Evolutionary conservation across 2,329 filamentous ascomycete genomes (phyloP), one percentile per base, ranked within the genome.

Genomic region (Westerdykella ornata): DNA sequence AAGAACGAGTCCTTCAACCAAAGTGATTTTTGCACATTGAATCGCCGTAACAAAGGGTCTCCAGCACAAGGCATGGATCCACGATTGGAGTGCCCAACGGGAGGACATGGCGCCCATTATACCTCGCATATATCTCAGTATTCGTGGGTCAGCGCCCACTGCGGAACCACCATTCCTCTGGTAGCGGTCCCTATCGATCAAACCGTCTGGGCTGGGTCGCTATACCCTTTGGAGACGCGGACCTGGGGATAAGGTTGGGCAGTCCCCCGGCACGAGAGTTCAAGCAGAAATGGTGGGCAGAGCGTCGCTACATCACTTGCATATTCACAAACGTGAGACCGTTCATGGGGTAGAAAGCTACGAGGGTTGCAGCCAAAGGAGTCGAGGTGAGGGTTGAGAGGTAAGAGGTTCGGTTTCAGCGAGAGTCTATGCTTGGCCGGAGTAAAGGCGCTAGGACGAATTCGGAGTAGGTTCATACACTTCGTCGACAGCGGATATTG

Each of bases 371-470:
- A 6, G 8, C 3, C 20, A 7, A 20, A 28, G 22, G 18, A 20
- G 36, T 17, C 11, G 36, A 16, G 18, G n/a, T 20, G 14, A 12
- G 19, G 11, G 17, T 18, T 29, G 37, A 13, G 30, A 13, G 26
- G 11, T 13, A 7, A 19, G 16, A 36, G 17, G 35, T 16, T 38
- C 38, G 33, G 30, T 33, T 20, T 38, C 39, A 42, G 35, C 35
- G 26, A 31, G 38, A 29, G 38, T 33, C 30, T 29, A 14, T 8
- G 33, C n/a, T 20, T 36, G 16, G 34, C 15, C n/a, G 16, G 34
- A 19, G 14, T 35, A 33, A 28, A 26, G 13, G 26, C 35, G 40
- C 32, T 42, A 28, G 34, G 40, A 11, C 22, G n/a, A 9, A 33
- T 29, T 14, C 3, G 33, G 39, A 7, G 22, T 41, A 33, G 35